Evolutionary conservation across 345 rosid genomes (phyloP), one percentile per base, ranked within the genome.

Genomic region (Erucastrum elatum): DNA sequence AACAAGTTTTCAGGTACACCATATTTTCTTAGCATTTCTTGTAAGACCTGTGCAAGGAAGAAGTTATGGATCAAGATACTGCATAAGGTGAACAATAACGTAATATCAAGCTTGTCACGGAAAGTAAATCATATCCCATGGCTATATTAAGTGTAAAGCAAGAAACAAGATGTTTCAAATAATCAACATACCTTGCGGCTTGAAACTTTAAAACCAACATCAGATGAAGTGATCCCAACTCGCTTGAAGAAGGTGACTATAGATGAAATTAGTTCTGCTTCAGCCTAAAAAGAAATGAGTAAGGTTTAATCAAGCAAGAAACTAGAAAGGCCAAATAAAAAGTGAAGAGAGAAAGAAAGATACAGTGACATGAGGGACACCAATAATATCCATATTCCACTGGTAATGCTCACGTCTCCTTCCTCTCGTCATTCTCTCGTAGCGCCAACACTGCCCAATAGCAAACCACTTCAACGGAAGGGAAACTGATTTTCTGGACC

Each of bases 351-450:
- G 49, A 37, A 8, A 7, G 82, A 58, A 53, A 78, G 88, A 82
- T 76, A 94, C 98, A 0, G 88, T 86, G 44, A 94, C 96, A 83
- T 89, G 89, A 74, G 98, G 91, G 21, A 90, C 91, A 75, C 97
- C 98, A 53, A 91, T 87, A n/a, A 92, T 88, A 86, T 94, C 98
- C 98, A 94, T 94, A 82, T 94, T 92, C 98, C 98, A 90, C 68
- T 94, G 98, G 76, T 94, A 94, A 85, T 94, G 98, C 84, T 94
- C 97, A 25, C 98, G 95, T 16, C 96, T 93, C 66, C 97, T 85
- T 35, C 98, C 98, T 82, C 98, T 88, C 2, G 98, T 94, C 98
- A 94, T 94, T 77, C 98, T 89, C 80, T 92, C 98, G 75, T 94
- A 94, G 12, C 98, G 84, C 98, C 98, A 94, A 84, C 98, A 92